Evolutionary conservation across 2,329 filamentous ascomycete species (phyloP), one percentile per base, ranked within the genome.

Genomic region (Fusarium bactridioides): DNA sequence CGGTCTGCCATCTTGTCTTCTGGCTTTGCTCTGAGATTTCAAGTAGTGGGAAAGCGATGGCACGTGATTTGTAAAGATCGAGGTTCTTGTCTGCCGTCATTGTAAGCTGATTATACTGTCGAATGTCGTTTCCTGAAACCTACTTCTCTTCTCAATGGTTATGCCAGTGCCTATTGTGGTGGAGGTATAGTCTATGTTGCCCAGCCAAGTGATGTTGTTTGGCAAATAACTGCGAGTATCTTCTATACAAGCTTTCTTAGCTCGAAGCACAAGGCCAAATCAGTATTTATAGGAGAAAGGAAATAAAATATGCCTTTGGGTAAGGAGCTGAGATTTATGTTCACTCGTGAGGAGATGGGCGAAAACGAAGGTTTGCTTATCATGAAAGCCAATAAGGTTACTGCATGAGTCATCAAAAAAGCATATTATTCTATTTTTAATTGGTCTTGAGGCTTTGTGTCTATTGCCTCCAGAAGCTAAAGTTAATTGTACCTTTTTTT

Each of bases 21-120:
- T 9, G 11, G 29, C 16, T 13, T 33, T 23, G n/a, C 23, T 19
- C 21, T 15, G 7, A 23, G 16, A 13, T 10, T 33, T n/a, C 5
- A 6, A 19, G 11, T 1, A 13, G 47, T 18, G 16, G 21, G 4
- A 23, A 19, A 13, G 47, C 4, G 19, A 18, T 31, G 3, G 21
- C 47, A 13, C 11, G 3, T 12, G 21, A 16, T n/a, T 31, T 29
- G 1, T 0, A n/a, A n/a, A 3, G 27, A 21, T 9, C 1, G 4
- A 10, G 7, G 10, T 48, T 31, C 3, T 29, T 12, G 27, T n/a
- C 21, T 48, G 27, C 13, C 16, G 15, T 31, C 5, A 18, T 31
- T 29, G 21, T 18, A 31, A 31, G 27, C 27, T 31, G 45, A 48
- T 18, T 48, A 48, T 10, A 10, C 45, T 31, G 13, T 4, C 3